Evolutionary conservation across 257 asterid species (phyloP).

Genomic region (Catharanthus roseus): DNA sequence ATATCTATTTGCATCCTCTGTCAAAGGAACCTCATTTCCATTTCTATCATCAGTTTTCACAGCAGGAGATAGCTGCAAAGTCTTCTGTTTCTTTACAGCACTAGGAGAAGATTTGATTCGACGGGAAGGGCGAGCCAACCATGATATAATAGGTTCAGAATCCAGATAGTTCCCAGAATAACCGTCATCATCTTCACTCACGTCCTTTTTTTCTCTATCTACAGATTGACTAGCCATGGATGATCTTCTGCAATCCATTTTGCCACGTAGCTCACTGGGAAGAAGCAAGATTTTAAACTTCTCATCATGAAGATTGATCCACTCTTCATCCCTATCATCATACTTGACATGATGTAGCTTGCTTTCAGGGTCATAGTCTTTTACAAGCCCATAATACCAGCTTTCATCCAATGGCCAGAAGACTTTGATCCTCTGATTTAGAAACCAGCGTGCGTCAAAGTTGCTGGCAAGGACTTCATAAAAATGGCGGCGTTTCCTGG

Average conservation of each 20-base stretch:
- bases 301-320: slow-evolving; percentile 83
- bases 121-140: slow-evolving; percentile 83
- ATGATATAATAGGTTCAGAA: slow-evolving; percentile 82
- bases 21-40: slow-evolving; percentile 27
- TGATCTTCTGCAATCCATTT: slow-evolving; percentile 32
- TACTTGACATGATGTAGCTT: slow-evolving; percentile 79
- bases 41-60: slow-evolving; percentile 35
- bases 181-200: slow-evolving; percentile 42
- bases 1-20: slow-evolving; percentile 22
- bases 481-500: slow-evolving; percentile 91
- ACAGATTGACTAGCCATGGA: slow-evolving; percentile 23
- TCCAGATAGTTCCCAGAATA: slow-evolving; percentile 47
- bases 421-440: slow-evolving; percentile 73
- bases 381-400: slow-evolving; percentile 86
- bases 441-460: slow-evolving; percentile 67
- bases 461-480: slow-evolving; percentile 60
- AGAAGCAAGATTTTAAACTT: slow-evolving; percentile 87
- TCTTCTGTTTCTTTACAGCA: slow-evolving; percentile 49
- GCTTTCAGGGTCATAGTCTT: slow-evolving; percentile 68
- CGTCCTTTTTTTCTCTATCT: slow-evolving; percentile 30
- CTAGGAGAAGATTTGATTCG: slow-evolving; percentile 57
- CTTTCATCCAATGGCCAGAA: slow-evolving; percentile 95
- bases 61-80: slow-evolving; percentile 27
- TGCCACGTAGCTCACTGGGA: slow-evolving; percentile 77
- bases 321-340: slow-evolving; percentile 93